A percentile compares a stretch with the other conserved stretches of the same genome.
Evolutionary conservation across 179 eudicot species (phyloP).

Genomic region (Actinidia arguta): DNA sequence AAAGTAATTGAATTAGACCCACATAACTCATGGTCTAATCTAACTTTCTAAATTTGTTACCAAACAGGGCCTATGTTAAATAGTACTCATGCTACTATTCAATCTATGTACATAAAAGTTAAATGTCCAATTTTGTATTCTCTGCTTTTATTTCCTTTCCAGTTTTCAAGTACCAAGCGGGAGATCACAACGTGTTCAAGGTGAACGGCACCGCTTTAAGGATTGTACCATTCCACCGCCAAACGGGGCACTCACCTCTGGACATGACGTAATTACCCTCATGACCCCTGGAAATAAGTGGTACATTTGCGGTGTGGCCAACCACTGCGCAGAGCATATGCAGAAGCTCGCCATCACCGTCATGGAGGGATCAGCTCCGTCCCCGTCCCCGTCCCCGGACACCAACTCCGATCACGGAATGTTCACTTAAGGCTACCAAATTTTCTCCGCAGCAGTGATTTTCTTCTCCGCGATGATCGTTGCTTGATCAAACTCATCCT

Average conservation of each 20-base stretch:
- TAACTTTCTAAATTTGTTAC: too few species aligned
- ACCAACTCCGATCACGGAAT: slow-evolving; percentile 13
- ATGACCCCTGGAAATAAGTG: slow-evolving; percentile 27
- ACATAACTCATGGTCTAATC: too few species aligned
- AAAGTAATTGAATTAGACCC: too few species aligned
- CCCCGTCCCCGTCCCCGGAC: slow-evolving; percentile 22
- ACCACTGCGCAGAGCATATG: slow-evolving; percentile 14
- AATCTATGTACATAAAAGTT: not conserved
- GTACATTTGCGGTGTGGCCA: slow-evolving; percentile 30
- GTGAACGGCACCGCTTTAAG: slow-evolving; percentile 23
- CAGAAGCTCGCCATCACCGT: slow-evolving; percentile 30
- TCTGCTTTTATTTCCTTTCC: not conserved
- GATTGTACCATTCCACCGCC: slow-evolving; percentile 9
- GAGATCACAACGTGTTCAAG: slow-evolving; percentile 26
- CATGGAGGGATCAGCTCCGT: not conserved
- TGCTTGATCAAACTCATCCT: slow-evolving; percentile 14
- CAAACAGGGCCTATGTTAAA: not conserved
- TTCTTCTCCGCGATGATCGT: not conserved
- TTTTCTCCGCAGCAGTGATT: slow-evolving; percentile 2
- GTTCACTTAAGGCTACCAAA: not conserved
- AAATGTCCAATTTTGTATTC: not conserved
- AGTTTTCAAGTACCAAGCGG: slow-evolving; percentile 27
- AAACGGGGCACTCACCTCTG: slow-evolving; percentile 10
- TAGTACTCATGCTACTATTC: not conserved
- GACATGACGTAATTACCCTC: slow-evolving; percentile 20